Evolutionary conservation across 2,329 filamentous ascomycete genomes (phyloP).

Genomic region (Periconia sp.): DNA sequence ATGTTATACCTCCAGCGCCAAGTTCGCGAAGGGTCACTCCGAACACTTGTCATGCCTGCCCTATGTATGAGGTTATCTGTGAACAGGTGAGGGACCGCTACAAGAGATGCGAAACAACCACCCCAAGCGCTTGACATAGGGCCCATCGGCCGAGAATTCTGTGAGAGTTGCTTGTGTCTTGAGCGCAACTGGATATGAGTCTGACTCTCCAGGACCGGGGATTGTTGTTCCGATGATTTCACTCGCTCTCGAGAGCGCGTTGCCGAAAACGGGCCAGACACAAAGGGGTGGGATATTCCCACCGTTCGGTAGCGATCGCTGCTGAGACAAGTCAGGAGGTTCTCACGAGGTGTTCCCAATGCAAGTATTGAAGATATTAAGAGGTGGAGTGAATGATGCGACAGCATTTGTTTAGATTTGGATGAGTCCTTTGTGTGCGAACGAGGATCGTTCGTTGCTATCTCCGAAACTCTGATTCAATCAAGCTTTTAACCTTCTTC

Average conservation of each 20-base stretch:
- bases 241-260: constrained; percentile 2
- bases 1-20: background rate
- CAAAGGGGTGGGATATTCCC: constrained; percentile 13
- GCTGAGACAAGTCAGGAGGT: constrained; percentile 7
- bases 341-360: constrained; percentile 6
- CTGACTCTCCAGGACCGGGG: constrained; percentile 4
- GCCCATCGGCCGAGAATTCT: constrained; percentile 7
- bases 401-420: background rate
- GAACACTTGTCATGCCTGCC: constrained; percentile 1
- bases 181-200: constrained; percentile 3
- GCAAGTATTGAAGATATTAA: background rate
- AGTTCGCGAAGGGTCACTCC: background rate
- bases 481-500: background rate
- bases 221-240: background rate
- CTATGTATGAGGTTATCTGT: background rate
- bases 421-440: background rate
- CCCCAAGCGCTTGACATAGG: constrained; percentile 1
- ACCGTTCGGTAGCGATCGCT: constrained; percentile 9
- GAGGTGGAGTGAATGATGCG: background rate
- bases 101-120: background rate
- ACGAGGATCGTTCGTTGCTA: constrained; percentile 1
- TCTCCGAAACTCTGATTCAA: constrained; percentile 4
- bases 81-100: background rate
- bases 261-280: constrained; percentile 27
- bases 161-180: constrained; percentile 7